phyloP scores from a whole-genome alignment of 2,329 filamentous ascomycete genomes.

The Xylariaceae sp. region DNA sequence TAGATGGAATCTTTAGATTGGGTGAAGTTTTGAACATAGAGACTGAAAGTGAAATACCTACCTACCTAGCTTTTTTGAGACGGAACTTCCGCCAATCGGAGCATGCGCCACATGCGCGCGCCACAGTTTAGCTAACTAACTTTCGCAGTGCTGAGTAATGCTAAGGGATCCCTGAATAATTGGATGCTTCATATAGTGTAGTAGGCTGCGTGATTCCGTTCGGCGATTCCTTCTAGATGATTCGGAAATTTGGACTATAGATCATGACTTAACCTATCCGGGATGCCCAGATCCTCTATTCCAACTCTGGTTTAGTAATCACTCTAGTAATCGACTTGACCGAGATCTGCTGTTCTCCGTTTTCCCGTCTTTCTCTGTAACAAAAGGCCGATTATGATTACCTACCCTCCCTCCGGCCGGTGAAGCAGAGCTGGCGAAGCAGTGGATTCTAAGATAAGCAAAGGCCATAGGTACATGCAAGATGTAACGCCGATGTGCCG shows the following conservation, averaged over 20 bases:
- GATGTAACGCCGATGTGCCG: not conserved
- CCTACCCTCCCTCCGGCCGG: not conserved
- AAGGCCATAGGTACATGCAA: no score
- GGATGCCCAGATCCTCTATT: not conserved
- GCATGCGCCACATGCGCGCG: no score
- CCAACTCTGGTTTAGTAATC: slow-evolving; percentile 9
- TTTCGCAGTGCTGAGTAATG: not conserved
- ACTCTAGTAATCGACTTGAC: slow-evolving; percentile 13
- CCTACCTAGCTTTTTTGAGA: no score
- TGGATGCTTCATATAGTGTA: not conserved
- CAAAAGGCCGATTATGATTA: no score
- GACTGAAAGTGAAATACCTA: no score
- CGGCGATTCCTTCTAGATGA: slow-evolving; percentile 13
- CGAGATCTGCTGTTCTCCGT: not conserved
- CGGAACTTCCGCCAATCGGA: no score
- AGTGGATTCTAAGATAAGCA: slow-evolving; percentile 9
- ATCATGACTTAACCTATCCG: no score
- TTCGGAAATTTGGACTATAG: slow-evolving; percentile 9
- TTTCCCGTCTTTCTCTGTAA: no score
- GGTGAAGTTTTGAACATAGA: not conserved
- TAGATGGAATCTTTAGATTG: not conserved
- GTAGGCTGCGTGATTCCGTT: no score
- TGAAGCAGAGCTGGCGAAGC: no score
- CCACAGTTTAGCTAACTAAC: no score
- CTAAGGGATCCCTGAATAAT: not conserved